Base-by-base conservation (phyloP, 2,329 filamentous ascomycete genomes). In the Podosphaera xanthii region DNA sequence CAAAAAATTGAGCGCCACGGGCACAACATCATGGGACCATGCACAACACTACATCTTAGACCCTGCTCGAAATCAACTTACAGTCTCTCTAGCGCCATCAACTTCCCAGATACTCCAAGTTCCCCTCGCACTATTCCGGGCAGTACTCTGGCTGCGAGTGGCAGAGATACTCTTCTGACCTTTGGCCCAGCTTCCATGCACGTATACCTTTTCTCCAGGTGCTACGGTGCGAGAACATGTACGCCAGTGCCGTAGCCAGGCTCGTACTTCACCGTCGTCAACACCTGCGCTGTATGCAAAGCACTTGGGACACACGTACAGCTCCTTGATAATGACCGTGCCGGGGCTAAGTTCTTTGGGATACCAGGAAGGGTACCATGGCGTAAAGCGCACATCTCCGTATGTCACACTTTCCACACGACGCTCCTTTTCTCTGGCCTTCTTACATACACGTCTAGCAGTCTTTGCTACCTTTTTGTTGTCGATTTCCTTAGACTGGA, bases 341-440 rank as follows among this genome's bases (percentile, higher is more conserved):
- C 62, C 62, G 30, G 64, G 59, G 36, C 62, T 58, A 6, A 82
- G 73, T 59, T 83, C 89, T 74, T 79, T 94, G 75, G 4, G 81
- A 70, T 96, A 95, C 70, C 90, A 92, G 14, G 87, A 94, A 6
- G 89, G 87, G 70, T 92, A 96, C 89, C 90, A 95, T 2, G 90
- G 86, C 65, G 83, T 82, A 73, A 96, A 94, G 66, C 83, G 81
- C 38, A 92, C 76, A 66, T 89, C 81, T 3, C 90, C 91, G 62
- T 96, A 76, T 59, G 94, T 83, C 58, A 96, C 87, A 69, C 87
- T 86, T 68, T 88, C 81, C 63, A 96, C 84, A 69, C 94, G 95
- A 60, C 86, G 85, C 65, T 85, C 82, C 9, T 40, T 40, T 33
- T 57, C 55, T 57, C n/a, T 40, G 22, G 22, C 30, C 35, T 46